A percentile compares a stretch with the other conserved stretches of the same genome.
Evolutionary conservation across 1,284 basidiomycete species (phyloP).

Genomic region (Apiotrichum siamense): DNA sequence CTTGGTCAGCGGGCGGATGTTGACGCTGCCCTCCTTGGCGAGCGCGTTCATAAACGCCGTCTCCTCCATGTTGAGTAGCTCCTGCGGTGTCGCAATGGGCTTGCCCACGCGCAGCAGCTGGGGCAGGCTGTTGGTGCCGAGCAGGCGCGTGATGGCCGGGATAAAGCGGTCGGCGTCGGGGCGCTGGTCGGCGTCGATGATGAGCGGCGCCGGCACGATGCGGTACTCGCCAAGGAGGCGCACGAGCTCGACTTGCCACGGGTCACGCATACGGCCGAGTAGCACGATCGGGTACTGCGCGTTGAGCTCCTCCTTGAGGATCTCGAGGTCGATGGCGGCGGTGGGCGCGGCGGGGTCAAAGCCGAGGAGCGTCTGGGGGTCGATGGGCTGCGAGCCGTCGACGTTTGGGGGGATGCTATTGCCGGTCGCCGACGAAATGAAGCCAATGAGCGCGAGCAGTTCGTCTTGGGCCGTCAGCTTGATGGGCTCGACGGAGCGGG

Average conservation of each 20-base stretch:
- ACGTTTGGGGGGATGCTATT: conserved; percentile 65
- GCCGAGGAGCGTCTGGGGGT: conserved; percentile 72
- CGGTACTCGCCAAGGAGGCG: conserved; percentile 57
- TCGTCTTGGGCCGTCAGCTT: conserved; percentile 52
- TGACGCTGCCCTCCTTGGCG: conserved; percentile 55
- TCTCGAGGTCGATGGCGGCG: conserved; percentile 46
- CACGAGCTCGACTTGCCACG: conserved; percentile 59
- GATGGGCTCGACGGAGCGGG: conserved; percentile 5
- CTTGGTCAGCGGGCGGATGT: conserved; percentile 46
- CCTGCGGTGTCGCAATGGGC: conserved; percentile 55
- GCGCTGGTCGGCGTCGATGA: conserved; percentile 68
- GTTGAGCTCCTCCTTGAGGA: conserved; percentile 55
- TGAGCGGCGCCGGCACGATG: conserved; percentile 60
- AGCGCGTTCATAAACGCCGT: conserved; percentile 54
- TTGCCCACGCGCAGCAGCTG: conserved; percentile 65
- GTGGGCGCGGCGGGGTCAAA: conserved; percentile 65
- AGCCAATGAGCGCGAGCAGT: conserved; percentile 65
- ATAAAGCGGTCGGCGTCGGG: conserved; percentile 52
- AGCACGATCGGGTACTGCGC: conserved; percentile 67
- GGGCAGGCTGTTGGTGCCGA: conserved; percentile 57
- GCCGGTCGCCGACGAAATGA: conserved; percentile 68
- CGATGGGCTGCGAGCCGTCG: conserved; percentile 61
- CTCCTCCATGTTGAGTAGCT: conserved; percentile 53
- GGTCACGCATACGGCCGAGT: conserved; percentile 61
- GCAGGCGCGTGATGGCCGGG: conserved; percentile 56